These are phyloP conservation scores for Ramaria rubella DNA, from an alignment of 768 basidiomycete species.

Conservation along the genomic window DNA sequence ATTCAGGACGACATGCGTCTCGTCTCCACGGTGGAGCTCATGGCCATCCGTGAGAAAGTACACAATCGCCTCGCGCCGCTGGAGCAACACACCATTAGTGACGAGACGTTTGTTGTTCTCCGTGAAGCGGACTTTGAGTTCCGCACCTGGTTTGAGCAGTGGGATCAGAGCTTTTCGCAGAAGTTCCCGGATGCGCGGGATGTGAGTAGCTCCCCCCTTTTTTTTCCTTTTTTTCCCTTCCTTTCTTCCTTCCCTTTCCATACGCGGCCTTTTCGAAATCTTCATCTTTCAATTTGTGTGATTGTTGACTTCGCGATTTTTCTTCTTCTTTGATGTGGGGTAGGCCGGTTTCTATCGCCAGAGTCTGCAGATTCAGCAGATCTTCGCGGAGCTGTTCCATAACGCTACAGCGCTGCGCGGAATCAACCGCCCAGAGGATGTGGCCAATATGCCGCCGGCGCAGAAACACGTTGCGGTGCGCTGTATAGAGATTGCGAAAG, in stretches of 20 bases:
- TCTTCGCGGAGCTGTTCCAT: conserved; percentile 82
- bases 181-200: conserved; percentile 81
- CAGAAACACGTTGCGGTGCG: conserved; percentile 76
- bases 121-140: conserved; percentile 74
- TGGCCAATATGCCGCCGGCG: conserved; percentile 69
- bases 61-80: conserved; percentile 76
- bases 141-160: conserved; percentile 70
- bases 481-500: conserved; percentile 76
- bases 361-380: conserved; percentile 78
- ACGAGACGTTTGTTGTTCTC: conserved; percentile 65
- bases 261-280: not conserved
- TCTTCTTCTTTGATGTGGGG: not conserved
- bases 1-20: conserved; percentile 93
- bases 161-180: conserved; percentile 74
- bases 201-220: not conserved
- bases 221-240: not conserved
- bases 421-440: conserved; percentile 81
- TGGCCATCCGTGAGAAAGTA: conserved; percentile 80
- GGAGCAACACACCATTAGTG: conserved; percentile 63
- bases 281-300: not conserved
- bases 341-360: conserved; percentile 75
- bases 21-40: conserved; percentile 90
- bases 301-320: conserved; percentile 5
- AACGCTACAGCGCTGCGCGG: conserved; percentile 78
- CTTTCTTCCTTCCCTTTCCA: not conserved